phyloP scores from a whole-genome alignment of 73 alveolate genomes.

The Paramecium tetraurelia region DNA sequence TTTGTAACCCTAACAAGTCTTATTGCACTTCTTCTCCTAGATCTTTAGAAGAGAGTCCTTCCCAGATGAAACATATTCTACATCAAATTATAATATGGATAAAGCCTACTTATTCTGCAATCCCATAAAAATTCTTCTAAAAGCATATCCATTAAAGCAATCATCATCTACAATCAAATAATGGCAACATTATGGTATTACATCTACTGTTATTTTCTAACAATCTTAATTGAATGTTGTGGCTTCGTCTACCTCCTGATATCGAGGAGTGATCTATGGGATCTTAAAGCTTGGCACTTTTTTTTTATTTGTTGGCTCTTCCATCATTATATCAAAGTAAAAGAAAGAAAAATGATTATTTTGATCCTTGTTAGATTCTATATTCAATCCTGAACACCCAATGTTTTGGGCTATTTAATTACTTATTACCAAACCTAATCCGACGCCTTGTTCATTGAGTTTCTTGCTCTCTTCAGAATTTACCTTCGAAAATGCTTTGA shows the following conservation, averaged over 20 bases:
- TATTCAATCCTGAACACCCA: not conserved
- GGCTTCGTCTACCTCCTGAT: not conserved
- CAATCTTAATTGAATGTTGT: not conserved
- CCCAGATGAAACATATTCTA: conserved; percentile 15
- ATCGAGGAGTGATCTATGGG: not conserved
- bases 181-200: not conserved
- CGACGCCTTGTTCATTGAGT: conserved; percentile 61
- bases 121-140: not conserved
- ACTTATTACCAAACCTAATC: conserved; percentile 68
- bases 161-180: conserved; percentile 40
- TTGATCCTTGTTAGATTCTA: not conserved
- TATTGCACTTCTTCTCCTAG: not conserved
- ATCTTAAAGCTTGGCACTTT: not conserved
- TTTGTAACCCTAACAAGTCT: conserved; percentile 11
- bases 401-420: conserved; percentile 42
- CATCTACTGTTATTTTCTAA: not conserved
- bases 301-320: not conserved
- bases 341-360: not conserved
- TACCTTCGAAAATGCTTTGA: conserved; percentile 64
- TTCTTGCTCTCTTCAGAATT: conserved; percentile 16
- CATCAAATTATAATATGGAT: not conserved
- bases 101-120: not conserved
- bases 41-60: not conserved
- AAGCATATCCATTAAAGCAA: not conserved
- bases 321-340: not conserved